Conservation (phyloP, 495 filamentous ascomycete genomes). For the Beverwykella pulmonaria region DNA sequence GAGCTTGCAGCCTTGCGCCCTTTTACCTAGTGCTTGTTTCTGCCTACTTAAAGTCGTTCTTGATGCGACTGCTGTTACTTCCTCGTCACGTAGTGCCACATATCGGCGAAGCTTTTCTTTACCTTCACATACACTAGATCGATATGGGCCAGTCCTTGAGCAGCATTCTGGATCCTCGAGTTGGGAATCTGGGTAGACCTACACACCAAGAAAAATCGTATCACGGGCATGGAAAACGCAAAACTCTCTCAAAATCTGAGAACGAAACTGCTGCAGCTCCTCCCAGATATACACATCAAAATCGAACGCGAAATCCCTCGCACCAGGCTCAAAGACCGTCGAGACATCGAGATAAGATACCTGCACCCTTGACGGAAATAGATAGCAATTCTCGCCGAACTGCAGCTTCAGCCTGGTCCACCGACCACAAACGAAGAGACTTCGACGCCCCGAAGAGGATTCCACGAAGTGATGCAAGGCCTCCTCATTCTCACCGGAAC, state of each 20-base stretch:
- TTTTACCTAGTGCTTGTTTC: neutral
- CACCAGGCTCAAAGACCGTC: neutral
- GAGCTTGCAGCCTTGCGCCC: neutral
- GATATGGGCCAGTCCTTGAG: conserved; percentile 11
- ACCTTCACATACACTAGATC: neutral
- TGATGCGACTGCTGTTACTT: too few species aligned
- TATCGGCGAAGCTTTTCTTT: neutral
- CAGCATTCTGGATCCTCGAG: neutral
- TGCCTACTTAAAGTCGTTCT: too few species aligned
- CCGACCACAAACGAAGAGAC: neutral
- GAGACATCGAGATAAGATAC: neutral
- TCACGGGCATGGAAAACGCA: neutral
- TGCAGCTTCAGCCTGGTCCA: conserved; percentile 2
- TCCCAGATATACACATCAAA: neutral
- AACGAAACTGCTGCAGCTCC: neutral
- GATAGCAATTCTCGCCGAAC: conserved; percentile 1
- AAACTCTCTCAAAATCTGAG: neutral
- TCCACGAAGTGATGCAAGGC: neutral
- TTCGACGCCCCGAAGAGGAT: neutral
- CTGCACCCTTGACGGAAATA: neutral
- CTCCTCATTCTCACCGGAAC: neutral
- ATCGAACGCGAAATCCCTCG: neutral
- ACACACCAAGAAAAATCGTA: neutral
- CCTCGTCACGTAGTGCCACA: neutral
- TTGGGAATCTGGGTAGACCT: neutral